Percentiles rank a stretch among this genome's conserved stretches.
Evolutionary conservation across 805 yeast genomes (phyloP).

Genomic region (Myxozyma mucilagina): DNA sequence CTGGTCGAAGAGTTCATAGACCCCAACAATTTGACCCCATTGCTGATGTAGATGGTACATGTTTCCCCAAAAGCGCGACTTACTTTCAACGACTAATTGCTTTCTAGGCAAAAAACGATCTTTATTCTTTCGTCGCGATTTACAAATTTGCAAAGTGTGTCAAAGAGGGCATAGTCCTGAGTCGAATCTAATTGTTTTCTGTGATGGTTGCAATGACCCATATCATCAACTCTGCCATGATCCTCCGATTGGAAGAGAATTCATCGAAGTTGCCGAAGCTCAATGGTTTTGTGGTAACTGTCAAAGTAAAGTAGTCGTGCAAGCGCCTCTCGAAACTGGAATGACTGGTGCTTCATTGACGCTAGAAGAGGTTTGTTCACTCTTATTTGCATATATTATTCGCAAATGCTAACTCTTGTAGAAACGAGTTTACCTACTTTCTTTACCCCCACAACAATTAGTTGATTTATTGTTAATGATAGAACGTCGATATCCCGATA

Average conservation of each 20-base stretch:
- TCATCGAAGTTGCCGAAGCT: slow-evolving; percentile 45
- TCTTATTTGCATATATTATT: not conserved
- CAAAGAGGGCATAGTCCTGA: slow-evolving; percentile 43
- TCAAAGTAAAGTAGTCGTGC: slow-evolving; percentile 39
- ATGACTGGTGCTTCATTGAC: slow-evolving; percentile 40
- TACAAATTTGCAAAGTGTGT: slow-evolving; percentile 42
- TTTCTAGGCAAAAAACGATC: slow-evolving; percentile 2
- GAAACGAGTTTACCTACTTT: slow-evolving; percentile 43
- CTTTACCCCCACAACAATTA: slow-evolving; percentile 44
- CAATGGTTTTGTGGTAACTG: slow-evolving; percentile 46
- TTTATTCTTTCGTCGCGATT: slow-evolving; percentile 17
- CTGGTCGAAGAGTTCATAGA: slow-evolving; percentile 31
- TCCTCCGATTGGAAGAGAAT: slow-evolving; percentile 44
- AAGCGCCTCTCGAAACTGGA: slow-evolving; percentile 44
- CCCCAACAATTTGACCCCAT: slow-evolving; percentile 30
- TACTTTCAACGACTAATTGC: not conserved
- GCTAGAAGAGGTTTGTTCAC: slow-evolving; percentile 35
- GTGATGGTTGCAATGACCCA: slow-evolving; percentile 45
- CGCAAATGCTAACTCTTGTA: not conserved
- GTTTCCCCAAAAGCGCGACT: not conserved
- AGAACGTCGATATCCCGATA: slow-evolving; percentile 42
- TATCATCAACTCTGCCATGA: slow-evolving; percentile 46
- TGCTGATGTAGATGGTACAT: slow-evolving; percentile 12
- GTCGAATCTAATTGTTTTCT: slow-evolving; percentile 43
- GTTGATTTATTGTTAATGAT: slow-evolving; percentile 44